Base-by-base conservation (phyloP, 2,329 filamentous ascomycete genomes). In the Fusarium tanahbumbuense region DNA sequence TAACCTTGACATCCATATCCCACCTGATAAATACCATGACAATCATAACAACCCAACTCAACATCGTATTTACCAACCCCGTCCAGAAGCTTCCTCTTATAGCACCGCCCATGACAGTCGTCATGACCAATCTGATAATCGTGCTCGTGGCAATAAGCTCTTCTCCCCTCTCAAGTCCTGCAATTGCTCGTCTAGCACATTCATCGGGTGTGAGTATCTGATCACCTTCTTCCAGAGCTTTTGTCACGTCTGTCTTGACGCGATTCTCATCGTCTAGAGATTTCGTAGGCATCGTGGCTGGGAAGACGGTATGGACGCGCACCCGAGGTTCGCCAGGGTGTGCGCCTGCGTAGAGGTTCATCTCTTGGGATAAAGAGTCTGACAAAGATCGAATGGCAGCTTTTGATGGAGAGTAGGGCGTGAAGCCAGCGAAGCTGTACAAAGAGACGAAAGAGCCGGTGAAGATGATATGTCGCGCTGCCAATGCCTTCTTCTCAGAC, bases 1-100 rank as follows among this genome's bases (percentile, higher is more conserved):
- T 47, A 5, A 70, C 67, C 25, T 71, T 70, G 6, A 47, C 46
- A 8, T 70, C 67, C 67, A 70, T 70, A 12, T 71, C 67, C 67
- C 67, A 70, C 5, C 67, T 25, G 10, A 68, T 70, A 25, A 70
- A 70, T 2, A 71, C 50, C 67, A 70, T 71, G 1, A 70, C 67
- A 15, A 71, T 25, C 67, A 71, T 64, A 4, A 70, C 67, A 32
- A 68, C n/a, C 67, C 67, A 70, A 1, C 58, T 49, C 8, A 70
- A 25, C 20, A 70, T 25, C 0, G 67, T 70, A 16, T 70, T 71
- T 4, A n/a, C 18, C 28, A 70, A 16, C 1, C 67, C 67, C 0
- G 58, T 52, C 49, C 50, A 56, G 1, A 67, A 70, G 0, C 67
- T 67, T 12, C 67, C 67, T 23, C 67, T 60, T 3, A 71, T 60